phyloP scores from a whole-genome alignment of 2,329 filamentous ascomycete genomes.

The Aspergillus puulaauensis region DNA sequence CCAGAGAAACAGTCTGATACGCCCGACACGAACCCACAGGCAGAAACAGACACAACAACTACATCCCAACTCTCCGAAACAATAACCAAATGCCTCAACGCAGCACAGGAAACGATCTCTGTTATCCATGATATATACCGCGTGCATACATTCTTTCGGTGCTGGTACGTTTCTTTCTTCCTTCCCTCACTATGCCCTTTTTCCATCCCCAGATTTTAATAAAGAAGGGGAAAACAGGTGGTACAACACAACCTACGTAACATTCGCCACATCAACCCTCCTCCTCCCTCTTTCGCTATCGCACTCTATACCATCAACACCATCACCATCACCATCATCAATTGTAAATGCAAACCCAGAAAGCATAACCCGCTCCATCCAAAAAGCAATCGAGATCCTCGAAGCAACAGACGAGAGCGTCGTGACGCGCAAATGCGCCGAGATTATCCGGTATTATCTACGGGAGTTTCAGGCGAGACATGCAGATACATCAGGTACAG shows the following conservation, averaged over 20 bases:
- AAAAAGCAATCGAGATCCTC: conserved; percentile 41
- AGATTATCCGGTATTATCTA: conserved; percentile 35
- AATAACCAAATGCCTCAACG: conserved; percentile 39
- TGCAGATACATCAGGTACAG: not conserved
- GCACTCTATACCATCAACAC: not conserved
- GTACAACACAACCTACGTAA: conserved; percentile 45
- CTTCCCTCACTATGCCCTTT: not conserved
- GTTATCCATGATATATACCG: conserved; percentile 41
- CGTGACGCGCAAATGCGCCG: conserved; percentile 41
- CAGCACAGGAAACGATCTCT: conserved; percentile 41
- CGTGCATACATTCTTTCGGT: conserved; percentile 42
- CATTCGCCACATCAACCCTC: conserved; percentile 41
- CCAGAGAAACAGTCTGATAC: not conserved
- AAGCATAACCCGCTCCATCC: conserved; percentile 29
- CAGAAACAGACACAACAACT: conserved; percentile 11
- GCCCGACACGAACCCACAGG: not conserved
- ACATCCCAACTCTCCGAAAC: conserved; percentile 20
- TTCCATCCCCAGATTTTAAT: not conserved
- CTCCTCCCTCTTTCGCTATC: conserved; percentile 37
- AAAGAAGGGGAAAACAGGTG: conserved; percentile 27
- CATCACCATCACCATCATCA: too few relatives aligned
- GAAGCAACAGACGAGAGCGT: conserved; percentile 45
- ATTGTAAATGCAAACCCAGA: conserved; percentile 26
- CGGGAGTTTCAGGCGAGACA: conserved; percentile 25
- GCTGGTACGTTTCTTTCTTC: conserved; percentile 31